Evolutionary conservation across 345 rosid species (phyloP).

Genomic region (Hibiscus trionum): DNA sequence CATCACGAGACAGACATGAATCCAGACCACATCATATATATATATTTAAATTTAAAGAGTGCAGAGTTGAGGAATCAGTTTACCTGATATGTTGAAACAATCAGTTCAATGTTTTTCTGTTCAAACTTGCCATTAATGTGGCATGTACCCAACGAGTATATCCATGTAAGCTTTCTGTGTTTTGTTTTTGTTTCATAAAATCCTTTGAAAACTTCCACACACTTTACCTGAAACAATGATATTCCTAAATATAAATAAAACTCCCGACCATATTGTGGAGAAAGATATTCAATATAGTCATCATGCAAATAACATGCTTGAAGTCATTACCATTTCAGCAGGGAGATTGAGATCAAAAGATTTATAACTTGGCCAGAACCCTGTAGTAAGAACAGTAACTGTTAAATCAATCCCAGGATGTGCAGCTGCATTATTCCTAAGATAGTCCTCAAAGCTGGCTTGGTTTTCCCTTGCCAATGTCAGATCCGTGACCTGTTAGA

Average conservation of each 20-base stretch:
- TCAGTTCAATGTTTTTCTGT: constrained; percentile 49
- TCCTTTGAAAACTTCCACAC: constrained; percentile 56
- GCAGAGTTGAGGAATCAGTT: not conserved
- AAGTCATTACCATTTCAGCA: constrained; percentile 43
- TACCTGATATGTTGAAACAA: constrained; percentile 85
- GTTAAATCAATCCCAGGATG: constrained; percentile 60
- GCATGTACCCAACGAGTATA: constrained; percentile 57
- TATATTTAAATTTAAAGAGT: not conserved
- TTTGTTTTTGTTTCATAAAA: constrained; percentile 55
- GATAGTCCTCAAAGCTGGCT: constrained; percentile 51
- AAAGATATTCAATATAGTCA: not conserved
- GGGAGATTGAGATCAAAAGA: constrained; percentile 65
- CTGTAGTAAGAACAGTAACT: constrained; percentile 64
- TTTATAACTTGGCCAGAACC: constrained; percentile 77
- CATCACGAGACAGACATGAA: not conserved
- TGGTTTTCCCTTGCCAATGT: constrained; percentile 66
- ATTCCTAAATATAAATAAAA: not conserved
- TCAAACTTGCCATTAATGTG: constrained; percentile 56
- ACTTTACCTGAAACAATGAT: constrained; percentile 41
- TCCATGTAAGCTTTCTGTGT: constrained; percentile 71
- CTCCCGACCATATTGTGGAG: not conserved
- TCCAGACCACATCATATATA: not conserved
- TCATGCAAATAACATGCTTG: not conserved
- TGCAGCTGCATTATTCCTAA: constrained; percentile 29
- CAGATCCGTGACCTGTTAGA: constrained; percentile 58